These are phyloP conservation scores for Tuber magnatum DNA, from an alignment of 495 filamentous ascomycete species.

Conservation along the genomic window DNA sequence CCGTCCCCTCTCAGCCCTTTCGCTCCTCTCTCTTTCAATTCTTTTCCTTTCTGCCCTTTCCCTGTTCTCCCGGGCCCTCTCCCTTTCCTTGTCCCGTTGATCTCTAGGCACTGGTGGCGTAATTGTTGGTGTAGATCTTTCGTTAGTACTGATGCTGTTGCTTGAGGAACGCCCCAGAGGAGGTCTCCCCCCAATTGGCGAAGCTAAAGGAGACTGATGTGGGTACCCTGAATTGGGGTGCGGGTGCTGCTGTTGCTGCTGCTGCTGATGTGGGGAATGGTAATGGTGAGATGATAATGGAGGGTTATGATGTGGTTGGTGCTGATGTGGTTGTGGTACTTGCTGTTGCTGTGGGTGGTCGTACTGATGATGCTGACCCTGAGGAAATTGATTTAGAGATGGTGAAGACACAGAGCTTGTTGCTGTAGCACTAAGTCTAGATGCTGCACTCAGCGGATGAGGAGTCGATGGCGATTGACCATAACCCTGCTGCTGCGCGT, in stretches of 20 bases:
- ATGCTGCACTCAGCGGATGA: constrained; percentile 35
- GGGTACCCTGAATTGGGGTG: constrained; percentile 33
- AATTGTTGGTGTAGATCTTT: constrained; percentile 29
- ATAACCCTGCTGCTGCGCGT: constrained; percentile 31
- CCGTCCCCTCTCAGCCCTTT: constrained; percentile 10
- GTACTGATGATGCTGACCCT: constrained; percentile 26
- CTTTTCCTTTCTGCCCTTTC: constrained; percentile 8
- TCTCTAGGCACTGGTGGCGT: constrained; percentile 15
- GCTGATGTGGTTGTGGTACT: constrained; percentile 22
- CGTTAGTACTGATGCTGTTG: constrained; percentile 16
- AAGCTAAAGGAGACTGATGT: constrained; percentile 30
- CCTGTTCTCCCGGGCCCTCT: constrained; percentile 42
- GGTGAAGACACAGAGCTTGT: constrained; percentile 31
- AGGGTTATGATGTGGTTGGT: constrained; percentile 25
- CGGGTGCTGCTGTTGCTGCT: constrained; percentile 15
- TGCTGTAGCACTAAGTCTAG: constrained; percentile 27
- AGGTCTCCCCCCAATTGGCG: constrained; percentile 33
- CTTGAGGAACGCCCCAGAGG: constrained; percentile 25
- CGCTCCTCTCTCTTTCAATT: constrained; percentile 40
- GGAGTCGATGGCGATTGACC: constrained; percentile 34
- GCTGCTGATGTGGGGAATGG: constrained; percentile 19
- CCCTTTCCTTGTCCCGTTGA: constrained; percentile 24
- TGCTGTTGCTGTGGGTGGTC: constrained; percentile 18
- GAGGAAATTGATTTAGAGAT: constrained; percentile 29
- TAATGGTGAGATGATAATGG: constrained; percentile 17